Evolutionary conservation across 495 filamentous ascomycete genomes (phyloP), one percentile per base, ranked within the genome.

Genomic region (Trichocladium uniseriatum): DNA sequence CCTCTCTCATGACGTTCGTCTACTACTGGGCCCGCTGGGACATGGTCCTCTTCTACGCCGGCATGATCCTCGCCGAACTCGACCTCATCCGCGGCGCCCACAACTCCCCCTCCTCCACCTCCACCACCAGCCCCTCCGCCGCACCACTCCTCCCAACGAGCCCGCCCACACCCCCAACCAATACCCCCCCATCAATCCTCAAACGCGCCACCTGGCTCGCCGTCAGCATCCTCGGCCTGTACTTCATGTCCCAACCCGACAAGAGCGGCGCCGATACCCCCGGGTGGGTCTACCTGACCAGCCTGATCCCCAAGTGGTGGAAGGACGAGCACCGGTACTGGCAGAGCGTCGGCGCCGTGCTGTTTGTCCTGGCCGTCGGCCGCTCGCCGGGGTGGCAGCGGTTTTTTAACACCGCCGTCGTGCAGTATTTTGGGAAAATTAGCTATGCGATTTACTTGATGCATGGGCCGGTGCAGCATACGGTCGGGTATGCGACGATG

Each of bases 391-490:
- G 49, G 8, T 71, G 66, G 69, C 64, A 65, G 54, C 52, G 55
- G 32, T 40, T 68, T 22, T 72, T 72, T 43, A 64, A 64, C 31
- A 48, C 53, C 15, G 18, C 48, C 5, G 15, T 49, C 5, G 60
- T 67, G 11, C 70, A 74, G 52, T 77, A 78, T 55, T 56, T 77
- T 8, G 75, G 73, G 38, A 64, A 61, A 45, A 74, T 77, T 38
- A 72, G 68, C 44, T 78, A 73, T 50, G 67, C 71, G 27, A 52
- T 78, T 9, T 78, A 78, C 49, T 63, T 78, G 16, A 65, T 77
- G 59, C 75, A 78, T 54, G 75, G 75, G 1, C 75, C 75, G 13
- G 65, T 75, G 0, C 49, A 66, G 45, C 72, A 78, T 43, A 67
- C 67, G 5, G 18, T 70, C 2, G 72, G 72, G 5, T 74, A 68